Conservation (phyloP, 108 stramenopile species). For the Pseudonitzschia multistriata region DNA sequence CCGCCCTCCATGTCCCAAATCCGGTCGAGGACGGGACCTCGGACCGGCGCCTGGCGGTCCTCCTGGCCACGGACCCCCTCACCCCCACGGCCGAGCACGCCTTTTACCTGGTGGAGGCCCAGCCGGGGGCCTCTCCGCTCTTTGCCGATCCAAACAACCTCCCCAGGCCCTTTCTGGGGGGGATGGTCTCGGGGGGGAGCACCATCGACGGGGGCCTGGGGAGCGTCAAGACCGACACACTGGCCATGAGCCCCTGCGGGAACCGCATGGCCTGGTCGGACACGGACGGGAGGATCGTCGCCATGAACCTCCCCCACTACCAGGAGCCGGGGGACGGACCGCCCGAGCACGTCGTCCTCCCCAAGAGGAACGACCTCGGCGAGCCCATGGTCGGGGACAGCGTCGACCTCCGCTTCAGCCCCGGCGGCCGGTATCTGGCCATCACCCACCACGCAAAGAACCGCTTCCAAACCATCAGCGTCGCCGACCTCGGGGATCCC, state of each 20-base stretch:
- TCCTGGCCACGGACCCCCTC: slow-evolving; percentile 70
- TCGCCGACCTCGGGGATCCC: slow-evolving; percentile 65
- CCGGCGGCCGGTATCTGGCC: slow-evolving; percentile 64
- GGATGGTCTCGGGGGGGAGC: slow-evolving; percentile 56
- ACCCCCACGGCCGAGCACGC: slow-evolving; percentile 69
- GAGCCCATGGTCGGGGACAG: slow-evolving; percentile 55
- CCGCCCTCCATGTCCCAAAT: slow-evolving; percentile 45
- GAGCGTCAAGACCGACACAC: slow-evolving; percentile 40
- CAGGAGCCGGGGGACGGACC: slow-evolving; percentile 15
- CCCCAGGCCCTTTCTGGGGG: slow-evolving; percentile 70
- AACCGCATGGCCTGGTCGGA: slow-evolving; percentile 61
- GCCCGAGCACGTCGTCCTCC: slow-evolving; percentile 34
- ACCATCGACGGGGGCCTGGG: slow-evolving; percentile 60
- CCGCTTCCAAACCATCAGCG: slow-evolving; percentile 61
- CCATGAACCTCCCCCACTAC: slow-evolving; percentile 54
- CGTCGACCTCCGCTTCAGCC: slow-evolving; percentile 40
- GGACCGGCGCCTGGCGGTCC: slow-evolving; percentile 45
- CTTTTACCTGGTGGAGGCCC: slow-evolving; percentile 63
- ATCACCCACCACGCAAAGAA: slow-evolving; percentile 61
- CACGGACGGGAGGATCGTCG: slow-evolving; percentile 62
- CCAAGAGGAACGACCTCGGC: slow-evolving; percentile 52
- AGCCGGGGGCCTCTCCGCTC: slow-evolving; percentile 32
- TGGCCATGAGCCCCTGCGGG: slow-evolving; percentile 67
- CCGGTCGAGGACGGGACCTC: slow-evolving; percentile 32
- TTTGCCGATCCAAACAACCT: slow-evolving; percentile 45